A percentile compares a stretch with the other conserved stretches of the same genome.
phyloP scores from a whole-genome alignment of 208 protist genomes.

The Acanthamoeba healyi region DNA sequence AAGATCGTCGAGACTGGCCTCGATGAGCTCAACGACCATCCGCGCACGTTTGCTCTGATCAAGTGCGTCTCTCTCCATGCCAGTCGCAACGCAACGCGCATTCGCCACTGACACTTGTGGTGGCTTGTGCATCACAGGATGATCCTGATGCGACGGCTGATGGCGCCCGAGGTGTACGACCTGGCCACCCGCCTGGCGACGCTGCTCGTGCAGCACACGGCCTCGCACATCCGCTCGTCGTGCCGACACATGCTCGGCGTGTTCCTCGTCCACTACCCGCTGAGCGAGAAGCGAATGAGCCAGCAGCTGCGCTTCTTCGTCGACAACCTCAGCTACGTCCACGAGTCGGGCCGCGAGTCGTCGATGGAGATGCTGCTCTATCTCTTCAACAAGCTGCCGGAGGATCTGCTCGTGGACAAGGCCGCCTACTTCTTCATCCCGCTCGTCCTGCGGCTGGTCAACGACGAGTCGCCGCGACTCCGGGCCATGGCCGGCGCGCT shows the following conservation, averaged over 20 bases:
- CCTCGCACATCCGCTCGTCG: constrained; percentile 10
- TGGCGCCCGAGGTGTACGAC: constrained; percentile 60
- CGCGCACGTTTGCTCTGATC: constrained; percentile 62
- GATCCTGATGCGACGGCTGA: constrained; percentile 25
- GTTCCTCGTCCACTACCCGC: constrained; percentile 70
- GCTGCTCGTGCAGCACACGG: constrained; percentile 39
- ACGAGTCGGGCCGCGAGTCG: constrained; percentile 66
- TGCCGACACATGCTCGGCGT: constrained; percentile 8
- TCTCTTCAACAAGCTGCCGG: constrained; percentile 37
- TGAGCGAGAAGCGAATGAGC: constrained; percentile 26
- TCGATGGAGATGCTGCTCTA: constrained; percentile 60
- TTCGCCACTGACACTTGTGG: too few species aligned
- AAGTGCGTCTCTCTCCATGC: too few species aligned
- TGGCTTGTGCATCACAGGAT: too few species aligned
- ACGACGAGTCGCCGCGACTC: constrained; percentile 43
- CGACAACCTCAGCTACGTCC: constrained; percentile 66
- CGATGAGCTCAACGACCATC: constrained; percentile 60
- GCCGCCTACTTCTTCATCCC: constrained; percentile 67
- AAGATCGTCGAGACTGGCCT: constrained; percentile 27
- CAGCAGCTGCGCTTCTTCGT: constrained; percentile 73
- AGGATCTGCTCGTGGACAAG: constrained; percentile 15
- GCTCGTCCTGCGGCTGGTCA: constrained; percentile 68
- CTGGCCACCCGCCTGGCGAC: neutral
- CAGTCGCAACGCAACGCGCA: too few species aligned
- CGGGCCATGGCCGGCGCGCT: constrained; percentile 56